Evolutionary conservation across 2,329 filamentous ascomycete genomes (phyloP).

Genomic region (Penicillium thymicola): DNA sequence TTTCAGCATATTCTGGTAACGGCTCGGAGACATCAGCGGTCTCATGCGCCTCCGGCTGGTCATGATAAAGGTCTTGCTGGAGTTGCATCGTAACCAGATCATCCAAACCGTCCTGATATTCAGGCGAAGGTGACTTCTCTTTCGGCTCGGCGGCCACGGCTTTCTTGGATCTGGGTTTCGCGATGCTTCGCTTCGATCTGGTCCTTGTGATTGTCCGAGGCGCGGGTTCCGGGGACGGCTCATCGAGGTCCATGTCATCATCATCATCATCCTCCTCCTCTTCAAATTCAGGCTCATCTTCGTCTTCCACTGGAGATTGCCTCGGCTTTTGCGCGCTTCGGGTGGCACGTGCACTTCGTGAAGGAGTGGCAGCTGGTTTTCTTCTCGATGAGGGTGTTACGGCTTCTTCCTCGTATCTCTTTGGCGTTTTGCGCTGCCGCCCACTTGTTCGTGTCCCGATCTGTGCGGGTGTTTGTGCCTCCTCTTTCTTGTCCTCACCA

Average conservation of each 20-base stretch:
- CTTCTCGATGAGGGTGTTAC: conserved; percentile 22
- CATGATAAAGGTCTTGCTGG: conserved; percentile 33
- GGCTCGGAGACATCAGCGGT: conserved; percentile 19
- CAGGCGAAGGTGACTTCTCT: conserved; percentile 24
- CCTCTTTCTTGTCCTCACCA: conserved; percentile 8
- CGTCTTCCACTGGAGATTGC: conserved; percentile 11
- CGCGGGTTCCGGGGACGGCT: conserved; percentile 18
- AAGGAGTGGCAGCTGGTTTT: conserved; percentile 19
- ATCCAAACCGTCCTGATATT: conserved; percentile 35
- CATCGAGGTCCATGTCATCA: conserved; percentile 24
- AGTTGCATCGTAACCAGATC: conserved; percentile 38
- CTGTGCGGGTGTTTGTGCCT: conserved; percentile 23
- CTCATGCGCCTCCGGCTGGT: conserved; percentile 22
- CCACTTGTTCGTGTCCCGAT: conserved; percentile 33
- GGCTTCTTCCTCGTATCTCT: conserved; percentile 31
- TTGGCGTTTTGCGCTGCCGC: conserved; percentile 34
- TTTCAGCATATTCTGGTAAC: conserved; percentile 35
- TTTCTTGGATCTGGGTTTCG: conserved; percentile 15
- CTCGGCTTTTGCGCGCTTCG: conserved; percentile 24
- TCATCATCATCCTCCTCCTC: conserved; percentile 12
- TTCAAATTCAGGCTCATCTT: not conserved
- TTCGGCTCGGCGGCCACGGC: conserved; percentile 4
- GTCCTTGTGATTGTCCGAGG: conserved; percentile 24
- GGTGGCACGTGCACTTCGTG: conserved; percentile 18
- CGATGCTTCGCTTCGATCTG: conserved; percentile 25